A percentile compares a stretch with the other conserved stretches of the same genome.
These are phyloP conservation scores for Ulota crispa DNA, from an alignment of 225 moss, liverwort and hornwort species.

Conservation along the genomic window DNA sequence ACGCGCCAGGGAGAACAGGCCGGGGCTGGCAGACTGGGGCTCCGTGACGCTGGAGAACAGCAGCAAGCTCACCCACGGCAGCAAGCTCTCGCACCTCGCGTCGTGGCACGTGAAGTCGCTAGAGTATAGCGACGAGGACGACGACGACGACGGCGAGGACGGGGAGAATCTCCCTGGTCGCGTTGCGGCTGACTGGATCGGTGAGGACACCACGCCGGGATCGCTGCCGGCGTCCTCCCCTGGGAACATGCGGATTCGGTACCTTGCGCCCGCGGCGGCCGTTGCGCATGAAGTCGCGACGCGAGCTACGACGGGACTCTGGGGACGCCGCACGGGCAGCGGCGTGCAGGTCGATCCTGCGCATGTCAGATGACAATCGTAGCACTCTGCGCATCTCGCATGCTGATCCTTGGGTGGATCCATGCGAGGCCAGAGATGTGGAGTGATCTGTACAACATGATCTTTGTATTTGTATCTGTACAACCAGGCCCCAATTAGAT, in stretches of 20 bases:
- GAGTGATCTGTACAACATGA: not conserved
- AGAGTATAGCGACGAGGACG: slow-evolving; percentile 20
- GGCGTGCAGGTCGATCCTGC: slow-evolving; percentile 44
- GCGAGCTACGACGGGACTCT: slow-evolving; percentile 41
- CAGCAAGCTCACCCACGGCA: slow-evolving; percentile 32
- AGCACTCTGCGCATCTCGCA: slow-evolving; percentile 10
- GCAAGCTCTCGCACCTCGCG: slow-evolving; percentile 48
- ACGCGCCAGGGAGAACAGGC: slow-evolving; percentile 56
- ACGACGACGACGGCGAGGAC: slow-evolving; percentile 33
- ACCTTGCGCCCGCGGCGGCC: slow-evolving; percentile 36
- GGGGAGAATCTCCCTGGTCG: slow-evolving; percentile 34
- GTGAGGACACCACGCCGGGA: not conserved
- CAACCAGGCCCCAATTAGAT: not conserved
- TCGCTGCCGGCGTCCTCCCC: slow-evolving; percentile 9
- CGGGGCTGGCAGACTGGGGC: slow-evolving; percentile 73
- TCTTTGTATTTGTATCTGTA: slow-evolving; percentile 22
- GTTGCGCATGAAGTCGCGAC: slow-evolving; percentile 29
- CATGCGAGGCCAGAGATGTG: slow-evolving; percentile 10
- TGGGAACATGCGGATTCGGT: not conserved
- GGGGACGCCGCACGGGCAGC: slow-evolving; percentile 59
- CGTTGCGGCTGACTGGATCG: slow-evolving; percentile 39
- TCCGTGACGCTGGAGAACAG: slow-evolving; percentile 65
- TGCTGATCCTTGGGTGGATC: not conserved
- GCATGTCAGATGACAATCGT: slow-evolving; percentile 27
- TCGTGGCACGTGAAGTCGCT: slow-evolving; percentile 65